Conservation (phyloP, 2,329 filamentous ascomycete genomes). For the Alternaria sp. region DNA sequence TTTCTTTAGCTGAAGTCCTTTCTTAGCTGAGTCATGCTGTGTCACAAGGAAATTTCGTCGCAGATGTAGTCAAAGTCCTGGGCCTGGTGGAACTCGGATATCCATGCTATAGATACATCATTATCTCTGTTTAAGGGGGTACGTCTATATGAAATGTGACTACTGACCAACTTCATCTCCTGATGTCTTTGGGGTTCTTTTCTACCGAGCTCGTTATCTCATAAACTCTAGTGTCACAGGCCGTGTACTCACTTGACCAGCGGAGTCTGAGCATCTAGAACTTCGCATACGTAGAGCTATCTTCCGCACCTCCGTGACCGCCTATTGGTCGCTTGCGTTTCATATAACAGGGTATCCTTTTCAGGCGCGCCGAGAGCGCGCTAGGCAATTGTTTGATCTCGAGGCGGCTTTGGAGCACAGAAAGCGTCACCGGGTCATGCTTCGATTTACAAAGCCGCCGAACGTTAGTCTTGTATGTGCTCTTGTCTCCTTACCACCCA, state of each 20-base stretch:
- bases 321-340: not conserved
- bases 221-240: not conserved
- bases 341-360: not conserved
- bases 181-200: not conserved
- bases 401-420: not conserved
- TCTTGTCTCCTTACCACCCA: not conserved
- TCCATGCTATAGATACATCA: not conserved
- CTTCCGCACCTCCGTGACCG: not conserved
- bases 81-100: not conserved
- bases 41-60: not conserved
- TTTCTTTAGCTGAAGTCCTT: not conserved
- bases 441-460: not conserved
- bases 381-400: not conserved
- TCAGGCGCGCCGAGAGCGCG: not conserved
- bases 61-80: not conserved
- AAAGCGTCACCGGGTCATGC: not conserved
- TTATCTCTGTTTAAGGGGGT: fast-evolving
- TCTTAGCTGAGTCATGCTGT: not conserved
- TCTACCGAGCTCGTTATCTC: not conserved
- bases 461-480: not conserved
- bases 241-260: not conserved
- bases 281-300: not conserved
- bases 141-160: not conserved
- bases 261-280: not conserved
- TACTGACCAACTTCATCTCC: not conserved